Conservation (phyloP, 805 yeast species). For the Myxozyma melibiosi region DNA sequence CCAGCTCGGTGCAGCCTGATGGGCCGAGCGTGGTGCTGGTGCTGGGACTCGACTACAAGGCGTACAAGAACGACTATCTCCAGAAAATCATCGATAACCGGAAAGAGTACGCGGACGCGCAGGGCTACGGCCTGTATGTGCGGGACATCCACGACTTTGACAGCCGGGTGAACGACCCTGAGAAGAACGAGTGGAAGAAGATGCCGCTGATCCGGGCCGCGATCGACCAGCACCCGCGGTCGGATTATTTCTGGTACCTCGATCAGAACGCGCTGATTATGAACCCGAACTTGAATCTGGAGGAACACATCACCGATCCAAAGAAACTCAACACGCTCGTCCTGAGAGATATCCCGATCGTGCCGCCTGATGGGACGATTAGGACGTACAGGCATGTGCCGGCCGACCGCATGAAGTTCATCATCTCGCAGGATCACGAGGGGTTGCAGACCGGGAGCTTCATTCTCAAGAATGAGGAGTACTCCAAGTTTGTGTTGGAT, state of each 20-base stretch:
- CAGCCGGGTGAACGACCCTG: slow-evolving; percentile 5
- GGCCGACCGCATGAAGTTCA: slow-evolving; percentile 56
- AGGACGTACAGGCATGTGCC: slow-evolving; percentile 67
- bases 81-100: slow-evolving; percentile 79
- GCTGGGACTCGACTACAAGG: slow-evolving; percentile 74
- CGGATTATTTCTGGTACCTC: slow-evolving; percentile 88
- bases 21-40: slow-evolving; percentile 55
- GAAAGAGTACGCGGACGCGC: slow-evolving; percentile 81
- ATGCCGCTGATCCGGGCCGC: slow-evolving; percentile 75
- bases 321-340: slow-evolving; percentile 64
- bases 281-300: slow-evolving; percentile 65
- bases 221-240: slow-evolving; percentile 87
- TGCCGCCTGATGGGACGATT: slow-evolving; percentile 67
- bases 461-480: slow-evolving; percentile 64
- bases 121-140: slow-evolving; percentile 79
- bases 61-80: slow-evolving; percentile 59
- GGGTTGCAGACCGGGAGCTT: slow-evolving; percentile 72
- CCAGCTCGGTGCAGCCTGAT: no score
- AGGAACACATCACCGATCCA: slow-evolving; percentile 60
- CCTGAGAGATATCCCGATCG: slow-evolving; percentile 69
- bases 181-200: slow-evolving; percentile 58
- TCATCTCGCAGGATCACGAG: slow-evolving; percentile 68
- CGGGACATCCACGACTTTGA: slow-evolving; percentile 83
- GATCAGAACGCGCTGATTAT: slow-evolving; percentile 73
- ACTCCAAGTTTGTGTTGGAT: slow-evolving; percentile 72